phyloP scores from a whole-genome alignment of 2,329 filamentous ascomycete species.

The Pseudogymnoascus sp. region DNA sequence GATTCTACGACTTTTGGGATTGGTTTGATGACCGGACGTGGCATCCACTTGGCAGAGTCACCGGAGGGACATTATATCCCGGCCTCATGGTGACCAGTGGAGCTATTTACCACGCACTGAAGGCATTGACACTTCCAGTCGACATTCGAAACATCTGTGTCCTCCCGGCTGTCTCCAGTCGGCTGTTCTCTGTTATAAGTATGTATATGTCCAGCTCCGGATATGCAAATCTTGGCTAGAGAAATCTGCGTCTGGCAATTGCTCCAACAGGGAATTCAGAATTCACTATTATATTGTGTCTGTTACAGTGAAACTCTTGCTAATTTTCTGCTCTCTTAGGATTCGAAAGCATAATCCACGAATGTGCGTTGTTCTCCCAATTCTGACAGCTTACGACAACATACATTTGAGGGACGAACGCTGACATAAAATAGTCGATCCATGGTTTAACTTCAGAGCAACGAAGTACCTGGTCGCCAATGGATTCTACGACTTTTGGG shows the following conservation, averaged over 20 bases:
- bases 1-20: constrained; percentile 99
- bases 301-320: constrained; percentile 15
- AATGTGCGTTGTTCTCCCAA: constrained; percentile 60
- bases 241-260: constrained; percentile 5
- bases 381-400: neutral
- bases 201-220: constrained; percentile 35
- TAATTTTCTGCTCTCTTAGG: constrained; percentile 43
- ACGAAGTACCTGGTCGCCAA: constrained; percentile 95
- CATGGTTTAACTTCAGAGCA: constrained; percentile 99
- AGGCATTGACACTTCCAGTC: constrained; percentile 80
- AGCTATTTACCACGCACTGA: constrained; percentile 88
- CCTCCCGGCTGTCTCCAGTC: constrained; percentile 77
- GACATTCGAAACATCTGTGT: constrained; percentile 99
- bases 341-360: constrained; percentile 99
- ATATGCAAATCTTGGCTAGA: constrained; percentile 1
- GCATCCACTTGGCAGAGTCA: constrained; percentile 97
- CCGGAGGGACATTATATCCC: constrained; percentile 95
- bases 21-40: constrained; percentile 99
- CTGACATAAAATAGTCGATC: constrained; percentile 64
- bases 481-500: constrained; percentile 99
- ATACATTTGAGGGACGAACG: constrained; percentile 21
- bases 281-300: neutral
- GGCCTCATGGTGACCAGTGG: constrained; percentile 99
- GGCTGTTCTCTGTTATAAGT: constrained; percentile 98
- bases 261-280: neutral